These are phyloP conservation scores for Pseudisothecium myosuroides DNA, from an alignment of 225 moss, liverwort and hornwort genomes.

Conservation along the genomic window DNA sequence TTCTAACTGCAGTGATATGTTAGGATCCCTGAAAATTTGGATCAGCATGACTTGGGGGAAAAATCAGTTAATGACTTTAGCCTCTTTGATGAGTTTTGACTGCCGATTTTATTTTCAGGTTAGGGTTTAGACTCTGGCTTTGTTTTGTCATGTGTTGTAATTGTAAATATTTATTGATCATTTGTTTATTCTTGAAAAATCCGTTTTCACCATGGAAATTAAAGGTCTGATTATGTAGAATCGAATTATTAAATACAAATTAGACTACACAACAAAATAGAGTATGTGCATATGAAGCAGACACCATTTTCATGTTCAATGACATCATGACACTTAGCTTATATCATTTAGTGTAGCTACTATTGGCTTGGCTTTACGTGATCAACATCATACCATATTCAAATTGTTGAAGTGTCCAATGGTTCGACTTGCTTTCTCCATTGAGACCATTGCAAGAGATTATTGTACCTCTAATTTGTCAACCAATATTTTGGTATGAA, in stretches of 20 bases:
- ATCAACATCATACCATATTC: background rate
- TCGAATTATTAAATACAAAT: background rate
- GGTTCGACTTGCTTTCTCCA: background rate
- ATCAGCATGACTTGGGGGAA: background rate
- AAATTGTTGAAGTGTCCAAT: background rate
- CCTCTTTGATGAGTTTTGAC: background rate
- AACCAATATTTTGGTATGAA: too few species aligned
- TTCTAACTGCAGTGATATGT: background rate
- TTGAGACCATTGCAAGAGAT: too few species aligned
- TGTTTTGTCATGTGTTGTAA: background rate
- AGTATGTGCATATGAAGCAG: background rate
- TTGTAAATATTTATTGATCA: background rate
- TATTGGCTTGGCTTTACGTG: background rate
- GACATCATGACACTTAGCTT: background rate
- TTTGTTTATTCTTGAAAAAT: background rate
- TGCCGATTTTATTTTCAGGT: background rate
- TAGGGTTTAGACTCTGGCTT: background rate
- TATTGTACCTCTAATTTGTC: too few species aligned
- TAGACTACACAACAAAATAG: background rate
- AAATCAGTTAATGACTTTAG: background rate
- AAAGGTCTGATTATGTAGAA: background rate
- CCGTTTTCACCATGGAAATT: background rate
- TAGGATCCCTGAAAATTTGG: background rate
- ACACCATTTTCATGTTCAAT: background rate
- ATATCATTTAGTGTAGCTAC: background rate